phyloP scores from a whole-genome alignment of 2,329 filamentous ascomycete genomes.

The Neofusicoccum ribis region DNA sequence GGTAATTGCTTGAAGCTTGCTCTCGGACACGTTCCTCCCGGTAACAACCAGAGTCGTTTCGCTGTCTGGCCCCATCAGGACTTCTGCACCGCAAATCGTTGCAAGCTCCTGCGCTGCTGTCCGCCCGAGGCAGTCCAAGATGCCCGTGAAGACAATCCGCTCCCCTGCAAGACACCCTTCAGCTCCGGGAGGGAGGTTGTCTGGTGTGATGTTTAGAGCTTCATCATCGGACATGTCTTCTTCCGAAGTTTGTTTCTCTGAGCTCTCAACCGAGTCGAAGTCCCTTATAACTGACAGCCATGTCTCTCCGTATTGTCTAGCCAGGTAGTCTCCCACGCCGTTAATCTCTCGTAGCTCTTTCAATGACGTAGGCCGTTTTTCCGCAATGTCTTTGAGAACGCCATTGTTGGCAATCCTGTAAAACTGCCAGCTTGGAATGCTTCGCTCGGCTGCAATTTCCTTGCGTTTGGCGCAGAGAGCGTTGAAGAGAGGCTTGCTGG shows the following conservation, averaged over 20 bases:
- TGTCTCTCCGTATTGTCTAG: slow-evolving; percentile 29
- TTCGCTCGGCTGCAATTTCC: slow-evolving; percentile 23
- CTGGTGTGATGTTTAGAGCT: not conserved
- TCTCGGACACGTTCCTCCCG: not conserved
- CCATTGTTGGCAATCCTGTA: slow-evolving; percentile 26
- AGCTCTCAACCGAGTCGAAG: not conserved
- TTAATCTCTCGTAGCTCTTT: slow-evolving; percentile 27
- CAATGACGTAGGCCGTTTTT: slow-evolving; percentile 25
- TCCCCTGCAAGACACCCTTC: not conserved
- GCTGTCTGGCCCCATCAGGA: not conserved
- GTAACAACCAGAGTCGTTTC: not conserved
- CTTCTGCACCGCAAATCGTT: not conserved
- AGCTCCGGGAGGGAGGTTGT: not conserved
- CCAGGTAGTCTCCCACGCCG: slow-evolving; percentile 27
- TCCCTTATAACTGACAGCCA: slow-evolving; percentile 28
- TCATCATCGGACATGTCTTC: not conserved
- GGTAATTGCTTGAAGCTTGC: not conserved
- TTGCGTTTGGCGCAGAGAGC: slow-evolving; percentile 21
- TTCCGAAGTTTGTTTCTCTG: not conserved
- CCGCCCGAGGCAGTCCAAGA: not conserved
- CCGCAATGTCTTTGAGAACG: slow-evolving; percentile 29
- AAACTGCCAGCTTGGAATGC: slow-evolving; percentile 18
- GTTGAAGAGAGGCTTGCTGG: not conserved
- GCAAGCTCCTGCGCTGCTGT: not conserved
- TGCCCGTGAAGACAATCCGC: not conserved